Conservation (phyloP, 129 eudicot species). For the Pseudognaphalium luteoalbum region DNA sequence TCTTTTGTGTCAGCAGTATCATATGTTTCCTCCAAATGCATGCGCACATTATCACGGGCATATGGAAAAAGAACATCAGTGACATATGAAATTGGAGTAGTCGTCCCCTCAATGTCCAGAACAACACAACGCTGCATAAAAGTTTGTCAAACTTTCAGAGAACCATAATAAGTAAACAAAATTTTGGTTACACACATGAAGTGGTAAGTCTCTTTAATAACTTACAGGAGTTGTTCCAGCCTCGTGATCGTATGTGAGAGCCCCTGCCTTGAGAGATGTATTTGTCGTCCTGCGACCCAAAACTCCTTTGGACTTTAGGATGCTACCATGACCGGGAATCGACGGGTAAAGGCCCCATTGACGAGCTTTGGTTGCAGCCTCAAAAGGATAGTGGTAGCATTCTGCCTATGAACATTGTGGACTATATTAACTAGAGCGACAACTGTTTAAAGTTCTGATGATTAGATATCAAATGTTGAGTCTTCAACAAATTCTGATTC, state of each 20-base stretch:
- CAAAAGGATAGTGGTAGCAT: constrained; percentile 66
- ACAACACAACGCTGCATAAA: constrained; percentile 76
- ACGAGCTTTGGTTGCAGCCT: constrained; percentile 71
- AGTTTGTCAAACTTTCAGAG: not conserved
- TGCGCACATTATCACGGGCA: constrained; percentile 87
- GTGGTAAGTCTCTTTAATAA: constrained; percentile 1
- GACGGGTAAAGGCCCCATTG: constrained; percentile 66
- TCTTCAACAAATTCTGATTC: not conserved
- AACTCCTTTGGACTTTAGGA: not conserved
- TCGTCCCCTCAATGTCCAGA: constrained; percentile 96
- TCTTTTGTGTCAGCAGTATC: constrained; percentile 73
- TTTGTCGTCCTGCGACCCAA: constrained; percentile 10
- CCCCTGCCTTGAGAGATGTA: constrained; percentile 49
- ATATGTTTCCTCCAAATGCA: constrained; percentile 84
- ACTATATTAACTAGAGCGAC: not conserved
- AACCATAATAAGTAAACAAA: not conserved
- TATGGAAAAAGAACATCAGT: constrained; percentile 96
- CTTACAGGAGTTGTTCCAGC: constrained; percentile 50
- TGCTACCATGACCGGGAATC: constrained; percentile 53
- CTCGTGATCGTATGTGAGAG: constrained; percentile 24
- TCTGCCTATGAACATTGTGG: constrained; percentile 52
- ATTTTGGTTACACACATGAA: not conserved
- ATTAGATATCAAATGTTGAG: not conserved
- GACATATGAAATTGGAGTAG: constrained; percentile 92
- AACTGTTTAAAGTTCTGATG: not conserved